Evolutionary conservation across 257 asterid species (phyloP).

Genomic region (Mitragyna speciosa): DNA sequence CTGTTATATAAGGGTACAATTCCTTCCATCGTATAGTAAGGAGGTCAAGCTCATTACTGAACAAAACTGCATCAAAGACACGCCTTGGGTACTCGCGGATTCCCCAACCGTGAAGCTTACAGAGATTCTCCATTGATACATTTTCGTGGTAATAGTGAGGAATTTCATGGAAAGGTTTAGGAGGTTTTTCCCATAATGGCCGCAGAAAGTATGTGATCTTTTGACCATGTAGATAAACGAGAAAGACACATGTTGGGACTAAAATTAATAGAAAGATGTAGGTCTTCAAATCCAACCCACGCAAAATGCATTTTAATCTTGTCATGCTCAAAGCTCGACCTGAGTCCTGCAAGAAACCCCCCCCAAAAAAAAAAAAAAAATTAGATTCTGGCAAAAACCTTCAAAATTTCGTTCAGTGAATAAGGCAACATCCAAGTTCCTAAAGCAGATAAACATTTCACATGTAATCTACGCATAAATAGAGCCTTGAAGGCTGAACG

Average conservation of each 20-base stretch:
- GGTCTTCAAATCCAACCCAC: conserved; percentile 60
- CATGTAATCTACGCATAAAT: neutral
- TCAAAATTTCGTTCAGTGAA: neutral
- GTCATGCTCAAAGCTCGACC: conserved; percentile 52
- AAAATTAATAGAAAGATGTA: conserved; percentile 53
- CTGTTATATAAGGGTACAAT: conserved; percentile 65
- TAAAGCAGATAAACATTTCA: neutral
- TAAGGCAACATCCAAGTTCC: neutral
- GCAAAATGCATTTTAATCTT: conserved; percentile 59
- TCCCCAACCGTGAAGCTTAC: conserved; percentile 85
- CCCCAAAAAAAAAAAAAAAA: neutral
- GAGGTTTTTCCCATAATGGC: conserved; percentile 82
- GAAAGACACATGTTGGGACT: conserved; percentile 51
- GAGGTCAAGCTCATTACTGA: conserved; percentile 75
- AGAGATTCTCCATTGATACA: conserved; percentile 70
- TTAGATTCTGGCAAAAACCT: neutral
- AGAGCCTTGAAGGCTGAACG: neutral
- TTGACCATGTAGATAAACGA: conserved; percentile 69
- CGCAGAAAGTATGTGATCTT: conserved; percentile 75
- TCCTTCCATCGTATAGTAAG: conserved; percentile 82
- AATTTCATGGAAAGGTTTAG: conserved; percentile 71
- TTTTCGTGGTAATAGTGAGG: conserved; percentile 81
- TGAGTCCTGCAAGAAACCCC: conserved; percentile 46
- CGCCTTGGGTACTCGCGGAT: conserved; percentile 79
- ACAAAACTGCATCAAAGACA: conserved; percentile 75